These are phyloP conservation scores for Neofusicoccum kwambonambiense DNA, from an alignment of 2,329 filamentous ascomycete genomes.

Conservation along the genomic window DNA sequence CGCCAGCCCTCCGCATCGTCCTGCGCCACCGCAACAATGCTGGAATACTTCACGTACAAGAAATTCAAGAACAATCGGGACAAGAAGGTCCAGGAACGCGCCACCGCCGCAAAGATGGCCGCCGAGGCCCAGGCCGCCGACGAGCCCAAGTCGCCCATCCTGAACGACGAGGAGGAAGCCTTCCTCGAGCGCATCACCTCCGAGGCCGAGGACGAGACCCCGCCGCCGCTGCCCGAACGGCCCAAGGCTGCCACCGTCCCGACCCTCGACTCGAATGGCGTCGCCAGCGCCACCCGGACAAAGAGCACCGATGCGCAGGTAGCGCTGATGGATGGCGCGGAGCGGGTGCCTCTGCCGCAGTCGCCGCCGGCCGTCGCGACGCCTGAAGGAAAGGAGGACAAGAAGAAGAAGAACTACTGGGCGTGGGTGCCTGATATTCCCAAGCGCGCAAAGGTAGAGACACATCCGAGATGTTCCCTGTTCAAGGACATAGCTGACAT, in stretches of 20 bases:
- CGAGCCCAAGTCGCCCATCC: slow-evolving; percentile 40
- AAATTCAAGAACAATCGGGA: slow-evolving; percentile 34
- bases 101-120: slow-evolving; percentile 19
- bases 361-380: slow-evolving; percentile 47
- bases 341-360: slow-evolving; percentile 51
- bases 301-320: slow-evolving; percentile 46
- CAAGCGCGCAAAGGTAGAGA: slow-evolving; percentile 11
- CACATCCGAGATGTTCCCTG: too few relatives aligned
- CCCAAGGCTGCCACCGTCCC: slow-evolving; percentile 32
- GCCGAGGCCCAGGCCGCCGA: slow-evolving; percentile 26
- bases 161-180: slow-evolving; percentile 62
- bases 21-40: slow-evolving; percentile 15
- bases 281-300: slow-evolving; percentile 31
- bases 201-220: slow-evolving; percentile 42
- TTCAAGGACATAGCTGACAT: not conserved
- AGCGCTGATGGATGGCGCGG: slow-evolving; percentile 45
- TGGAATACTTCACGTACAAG: slow-evolving; percentile 44
- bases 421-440: slow-evolving; percentile 16
- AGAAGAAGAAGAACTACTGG: slow-evolving; percentile 29
- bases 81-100: slow-evolving; percentile 25
- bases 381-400: slow-evolving; percentile 24
- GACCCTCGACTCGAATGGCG: not conserved
- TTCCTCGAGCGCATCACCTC: slow-evolving; percentile 55
- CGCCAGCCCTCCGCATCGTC: not conserved
- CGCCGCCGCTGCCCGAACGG: slow-evolving; percentile 43